These are phyloP conservation scores for Myrica gale DNA, from an alignment of 306 rosid species.

Conservation along the genomic window DNA sequence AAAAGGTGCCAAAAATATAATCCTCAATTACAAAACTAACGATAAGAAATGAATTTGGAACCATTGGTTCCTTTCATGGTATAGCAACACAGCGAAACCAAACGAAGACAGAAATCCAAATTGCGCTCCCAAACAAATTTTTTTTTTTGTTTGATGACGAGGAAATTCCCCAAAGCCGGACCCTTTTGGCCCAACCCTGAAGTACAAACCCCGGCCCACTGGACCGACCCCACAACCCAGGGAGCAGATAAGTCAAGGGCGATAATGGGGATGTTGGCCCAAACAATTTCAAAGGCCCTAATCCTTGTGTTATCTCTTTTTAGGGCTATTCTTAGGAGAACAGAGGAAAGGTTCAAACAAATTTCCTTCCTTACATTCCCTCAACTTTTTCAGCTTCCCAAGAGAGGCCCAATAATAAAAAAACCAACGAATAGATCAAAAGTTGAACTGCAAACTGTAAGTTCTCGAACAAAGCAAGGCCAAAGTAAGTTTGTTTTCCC, in stretches of 20 bases:
- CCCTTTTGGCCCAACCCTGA: no score
- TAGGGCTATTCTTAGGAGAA: neutral
- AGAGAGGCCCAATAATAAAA: neutral
- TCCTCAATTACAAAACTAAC: neutral
- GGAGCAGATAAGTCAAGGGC: no score
- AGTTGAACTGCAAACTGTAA: neutral
- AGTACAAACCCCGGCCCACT: no score
- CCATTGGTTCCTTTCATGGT: neutral
- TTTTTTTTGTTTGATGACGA: no score
- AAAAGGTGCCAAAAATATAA: conserved; percentile 12
- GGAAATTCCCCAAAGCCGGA: no score
- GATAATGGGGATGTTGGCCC: no score
- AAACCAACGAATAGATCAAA: neutral
- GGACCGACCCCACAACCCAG: no score
- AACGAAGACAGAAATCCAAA: conserved; percentile 1
- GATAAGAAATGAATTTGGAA: neutral
- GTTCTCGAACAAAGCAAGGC: neutral
- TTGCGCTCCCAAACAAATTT: neutral
- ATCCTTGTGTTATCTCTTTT: neutral
- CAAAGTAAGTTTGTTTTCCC: neutral
- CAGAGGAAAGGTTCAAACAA: neutral
- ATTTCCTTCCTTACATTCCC: neutral
- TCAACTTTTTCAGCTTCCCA: conserved; percentile 8
- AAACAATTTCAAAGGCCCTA: conserved; percentile 10
- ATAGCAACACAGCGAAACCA: neutral